A percentile compares a stretch with the other conserved stretches of the same genome.
Conservation (phyloP, 345 rosid species). For the Hibiscus trionum region DNA sequence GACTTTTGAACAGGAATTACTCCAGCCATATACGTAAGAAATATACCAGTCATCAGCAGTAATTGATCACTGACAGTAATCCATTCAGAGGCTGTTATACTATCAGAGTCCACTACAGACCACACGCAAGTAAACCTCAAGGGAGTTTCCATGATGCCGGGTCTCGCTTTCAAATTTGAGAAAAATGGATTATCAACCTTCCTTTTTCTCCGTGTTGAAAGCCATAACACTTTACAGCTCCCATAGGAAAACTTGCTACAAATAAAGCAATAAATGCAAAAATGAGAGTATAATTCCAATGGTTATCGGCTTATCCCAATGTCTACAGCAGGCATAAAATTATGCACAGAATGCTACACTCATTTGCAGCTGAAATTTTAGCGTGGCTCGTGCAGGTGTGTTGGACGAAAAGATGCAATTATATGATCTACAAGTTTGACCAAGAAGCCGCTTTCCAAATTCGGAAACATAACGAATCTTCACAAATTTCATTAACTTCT, state of each 20-base stretch:
- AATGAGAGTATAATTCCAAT: not conserved
- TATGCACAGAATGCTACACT: not conserved
- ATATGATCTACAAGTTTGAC: not conserved
- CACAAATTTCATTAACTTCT: not conserved
- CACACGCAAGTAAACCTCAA: conserved; percentile 37
- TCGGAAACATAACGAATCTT: not conserved
- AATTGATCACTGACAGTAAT: conserved; percentile 60
- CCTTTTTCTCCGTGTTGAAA: conserved; percentile 19
- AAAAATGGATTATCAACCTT: conserved; percentile 13
- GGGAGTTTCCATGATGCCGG: conserved; percentile 19
- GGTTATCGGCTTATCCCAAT: not conserved
- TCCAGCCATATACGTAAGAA: conserved; percentile 80
- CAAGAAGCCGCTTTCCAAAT: not conserved
- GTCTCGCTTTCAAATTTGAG: conserved; percentile 24
- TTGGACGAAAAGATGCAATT: not conserved
- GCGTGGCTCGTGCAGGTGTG: not conserved
- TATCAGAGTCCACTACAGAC: conserved; percentile 46
- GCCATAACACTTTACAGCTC: conserved; percentile 24
- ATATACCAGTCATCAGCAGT: conserved; percentile 59
- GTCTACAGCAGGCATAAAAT: not conserved
- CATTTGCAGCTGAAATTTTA: not conserved
- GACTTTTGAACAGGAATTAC: conserved; percentile 52
- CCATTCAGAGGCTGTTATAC: conserved; percentile 42
- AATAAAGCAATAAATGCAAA: not conserved
- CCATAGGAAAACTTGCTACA: conserved; percentile 31